A percentile compares a stretch with the other conserved stretches of the same genome.
Evolutionary conservation across 2,329 filamentous ascomycete species (phyloP).

Genomic region (Pleomassaria siparia): DNA sequence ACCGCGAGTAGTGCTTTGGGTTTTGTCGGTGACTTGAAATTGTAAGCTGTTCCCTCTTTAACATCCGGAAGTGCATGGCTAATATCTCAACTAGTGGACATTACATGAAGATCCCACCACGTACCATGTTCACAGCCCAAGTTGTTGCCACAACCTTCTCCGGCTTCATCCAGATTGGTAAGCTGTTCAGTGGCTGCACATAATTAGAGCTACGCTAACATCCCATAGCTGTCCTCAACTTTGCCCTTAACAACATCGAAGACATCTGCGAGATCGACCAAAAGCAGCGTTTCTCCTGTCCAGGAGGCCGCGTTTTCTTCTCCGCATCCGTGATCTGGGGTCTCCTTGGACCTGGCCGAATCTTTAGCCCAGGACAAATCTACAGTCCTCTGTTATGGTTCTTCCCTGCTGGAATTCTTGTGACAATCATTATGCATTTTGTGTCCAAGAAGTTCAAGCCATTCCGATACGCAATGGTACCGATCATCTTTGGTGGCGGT

Average conservation of each 20-base stretch:
- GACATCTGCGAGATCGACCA: constrained; percentile 44
- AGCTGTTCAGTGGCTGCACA: background rate
- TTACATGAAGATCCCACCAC: constrained; percentile 54
- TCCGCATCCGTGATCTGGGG: constrained; percentile 70
- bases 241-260: constrained; percentile 50
- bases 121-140: constrained; percentile 54
- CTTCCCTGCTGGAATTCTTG: constrained; percentile 59
- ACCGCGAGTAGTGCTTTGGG: constrained; percentile 18
- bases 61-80: background rate
- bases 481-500: constrained; percentile 64
- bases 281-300: constrained; percentile 59
- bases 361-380: constrained; percentile 64
- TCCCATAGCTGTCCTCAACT: constrained; percentile 50
- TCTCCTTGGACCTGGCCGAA: constrained; percentile 63
- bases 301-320: constrained; percentile 65
- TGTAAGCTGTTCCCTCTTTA: constrained; percentile 5
- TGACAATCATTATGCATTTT: constrained; percentile 57
- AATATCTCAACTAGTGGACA: constrained; percentile 16
- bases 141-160: constrained; percentile 49
- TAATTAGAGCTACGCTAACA: background rate
- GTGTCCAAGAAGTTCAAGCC: constrained; percentile 54
- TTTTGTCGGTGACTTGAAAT: constrained; percentile 23
- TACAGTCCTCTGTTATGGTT: constrained; percentile 63
- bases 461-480: constrained; percentile 59
- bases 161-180: constrained; percentile 39